Evolutionary conservation across 768 basidiomycete species (phyloP).

Genomic region (Lactarius hengduanensis): DNA sequence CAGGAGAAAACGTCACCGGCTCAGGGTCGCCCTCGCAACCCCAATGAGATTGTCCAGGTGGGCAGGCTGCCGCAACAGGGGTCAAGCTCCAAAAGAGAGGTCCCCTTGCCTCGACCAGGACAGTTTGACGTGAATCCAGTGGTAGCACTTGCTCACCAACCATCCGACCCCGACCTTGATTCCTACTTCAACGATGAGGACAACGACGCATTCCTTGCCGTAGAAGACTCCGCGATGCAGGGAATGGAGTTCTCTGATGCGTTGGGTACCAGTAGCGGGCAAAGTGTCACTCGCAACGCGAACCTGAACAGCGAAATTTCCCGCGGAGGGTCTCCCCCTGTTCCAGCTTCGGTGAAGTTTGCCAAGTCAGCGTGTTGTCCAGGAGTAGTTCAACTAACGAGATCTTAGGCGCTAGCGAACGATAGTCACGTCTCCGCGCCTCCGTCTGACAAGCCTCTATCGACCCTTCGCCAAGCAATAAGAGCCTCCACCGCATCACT

Average conservation of each 20-base stretch:
- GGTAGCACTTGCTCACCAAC: not conserved
- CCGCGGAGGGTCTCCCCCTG: not conserved
- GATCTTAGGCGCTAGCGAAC: slow-evolving; percentile 4
- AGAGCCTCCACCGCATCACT: slow-evolving; percentile 8
- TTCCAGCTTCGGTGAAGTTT: slow-evolving; percentile 11
- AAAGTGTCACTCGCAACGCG: not conserved
- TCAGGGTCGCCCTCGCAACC: not conserved
- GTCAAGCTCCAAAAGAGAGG: slow-evolving; percentile 1
- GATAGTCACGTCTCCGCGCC: not conserved
- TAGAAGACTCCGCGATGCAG: slow-evolving; percentile 9
- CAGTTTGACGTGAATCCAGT: not conserved
- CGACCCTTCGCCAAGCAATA: slow-evolving; percentile 16
- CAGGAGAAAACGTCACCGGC: not conserved
- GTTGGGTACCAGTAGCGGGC: not conserved
- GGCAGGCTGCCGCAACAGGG: slow-evolving; percentile 8
- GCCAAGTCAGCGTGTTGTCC: too few relatives aligned
- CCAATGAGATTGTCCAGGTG: not conserved
- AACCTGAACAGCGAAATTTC: slow-evolving; percentile 7
- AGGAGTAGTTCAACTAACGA: slow-evolving; percentile 2
- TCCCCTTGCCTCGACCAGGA: not conserved
- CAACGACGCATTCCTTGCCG: slow-evolving; percentile 13
- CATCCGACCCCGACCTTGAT: slow-evolving; percentile 26
- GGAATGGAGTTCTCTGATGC: not conserved
- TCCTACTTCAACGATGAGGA: slow-evolving; percentile 29
- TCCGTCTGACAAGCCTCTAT: not conserved